phyloP scores from a whole-genome alignment of 1,139 yeast genomes.

The Taphrina deformans region DNA sequence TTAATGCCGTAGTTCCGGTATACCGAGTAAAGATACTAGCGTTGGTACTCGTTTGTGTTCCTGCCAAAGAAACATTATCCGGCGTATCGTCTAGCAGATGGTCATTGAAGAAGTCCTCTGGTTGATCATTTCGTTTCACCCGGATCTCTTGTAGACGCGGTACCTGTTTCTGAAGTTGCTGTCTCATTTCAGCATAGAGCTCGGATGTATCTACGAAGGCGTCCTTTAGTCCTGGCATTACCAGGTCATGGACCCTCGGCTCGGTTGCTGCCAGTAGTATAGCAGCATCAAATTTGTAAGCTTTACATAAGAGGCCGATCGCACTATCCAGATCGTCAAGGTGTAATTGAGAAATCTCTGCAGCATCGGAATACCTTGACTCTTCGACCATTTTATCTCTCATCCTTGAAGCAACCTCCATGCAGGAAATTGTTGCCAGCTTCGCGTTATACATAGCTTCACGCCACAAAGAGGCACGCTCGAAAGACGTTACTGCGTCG shows the following conservation, averaged over 20 bases:
- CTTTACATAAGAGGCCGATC: constrained; percentile 67
- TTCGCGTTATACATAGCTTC: constrained; percentile 71
- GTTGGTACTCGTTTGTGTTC: constrained; percentile 88
- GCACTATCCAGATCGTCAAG: constrained; percentile 64
- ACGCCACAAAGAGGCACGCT: constrained; percentile 68
- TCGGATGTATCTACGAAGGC: constrained; percentile 88
- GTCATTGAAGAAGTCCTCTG: constrained; percentile 68
- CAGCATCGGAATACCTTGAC: constrained; percentile 81
- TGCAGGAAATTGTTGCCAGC: constrained; percentile 42
- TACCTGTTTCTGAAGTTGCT: constrained; percentile 80
- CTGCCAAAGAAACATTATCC: constrained; percentile 92
- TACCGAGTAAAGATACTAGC: constrained; percentile 95
- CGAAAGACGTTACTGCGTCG: constrained; percentile 69
- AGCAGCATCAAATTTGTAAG: constrained; percentile 74
- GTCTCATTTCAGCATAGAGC: constrained; percentile 83
- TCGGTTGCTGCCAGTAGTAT: constrained; percentile 58
- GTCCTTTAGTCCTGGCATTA: constrained; percentile 77
- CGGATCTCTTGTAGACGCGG: constrained; percentile 81
- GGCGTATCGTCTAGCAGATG: constrained; percentile 59
- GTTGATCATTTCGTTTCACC: constrained; percentile 77
- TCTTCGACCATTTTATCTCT: constrained; percentile 63
- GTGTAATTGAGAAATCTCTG: constrained; percentile 66
- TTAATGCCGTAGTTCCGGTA: constrained; percentile 91
- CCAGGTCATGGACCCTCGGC: constrained; percentile 51
- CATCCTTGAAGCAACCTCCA: constrained; percentile 47